Conservation (phyloP, 2,329 filamentous ascomycete genomes). For the Corynespora cassiicola region DNA sequence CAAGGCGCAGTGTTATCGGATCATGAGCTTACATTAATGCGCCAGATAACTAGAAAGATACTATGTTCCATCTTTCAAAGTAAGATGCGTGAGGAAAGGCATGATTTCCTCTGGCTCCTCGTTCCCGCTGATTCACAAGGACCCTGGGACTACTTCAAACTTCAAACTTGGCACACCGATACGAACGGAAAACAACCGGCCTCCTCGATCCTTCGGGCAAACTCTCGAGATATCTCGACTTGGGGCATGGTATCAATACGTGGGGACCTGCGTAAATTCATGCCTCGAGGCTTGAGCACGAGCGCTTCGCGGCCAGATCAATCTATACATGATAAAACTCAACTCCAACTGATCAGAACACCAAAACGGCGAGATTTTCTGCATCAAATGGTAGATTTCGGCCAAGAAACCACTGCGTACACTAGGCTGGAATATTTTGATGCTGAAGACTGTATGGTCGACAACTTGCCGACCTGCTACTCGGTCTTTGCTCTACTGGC, state of each 20-base stretch:
- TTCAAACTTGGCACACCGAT: conserved; percentile 22
- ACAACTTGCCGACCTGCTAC: conserved; percentile 54
- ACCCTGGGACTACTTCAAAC: conserved; percentile 9
- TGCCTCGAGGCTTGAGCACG: conserved; percentile 14
- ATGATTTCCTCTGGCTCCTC: conserved; percentile 40
- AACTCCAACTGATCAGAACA: conserved; percentile 44
- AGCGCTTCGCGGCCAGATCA: conserved; percentile 1
- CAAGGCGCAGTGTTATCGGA: conserved; percentile 11
- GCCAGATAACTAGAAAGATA: conserved; percentile 31
- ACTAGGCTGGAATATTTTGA: conserved; percentile 58
- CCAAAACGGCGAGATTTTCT: conserved; percentile 67
- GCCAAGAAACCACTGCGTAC: conserved; percentile 31
- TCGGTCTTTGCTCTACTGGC: conserved; percentile 66
- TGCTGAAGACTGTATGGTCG: conserved; percentile 54
- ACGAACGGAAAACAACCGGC: conserved; percentile 19
- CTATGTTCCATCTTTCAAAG: conserved; percentile 25
- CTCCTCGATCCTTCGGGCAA: conserved; percentile 15
- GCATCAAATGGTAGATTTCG: conserved; percentile 43
- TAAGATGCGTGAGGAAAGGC: conserved; percentile 25
- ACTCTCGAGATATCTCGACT: conserved; percentile 5
- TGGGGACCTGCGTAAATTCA: conserved; percentile 31
- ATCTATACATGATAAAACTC: background rate
- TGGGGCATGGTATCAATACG: conserved; percentile 32
- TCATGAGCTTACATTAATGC: conserved; percentile 24
- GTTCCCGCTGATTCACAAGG: conserved; percentile 25